Percentiles rank a stretch among this genome's conserved stretches.
Evolutionary conservation across 2,329 filamentous ascomycete species (phyloP).

Genomic region (Ophiostoma pallidulum): DNA sequence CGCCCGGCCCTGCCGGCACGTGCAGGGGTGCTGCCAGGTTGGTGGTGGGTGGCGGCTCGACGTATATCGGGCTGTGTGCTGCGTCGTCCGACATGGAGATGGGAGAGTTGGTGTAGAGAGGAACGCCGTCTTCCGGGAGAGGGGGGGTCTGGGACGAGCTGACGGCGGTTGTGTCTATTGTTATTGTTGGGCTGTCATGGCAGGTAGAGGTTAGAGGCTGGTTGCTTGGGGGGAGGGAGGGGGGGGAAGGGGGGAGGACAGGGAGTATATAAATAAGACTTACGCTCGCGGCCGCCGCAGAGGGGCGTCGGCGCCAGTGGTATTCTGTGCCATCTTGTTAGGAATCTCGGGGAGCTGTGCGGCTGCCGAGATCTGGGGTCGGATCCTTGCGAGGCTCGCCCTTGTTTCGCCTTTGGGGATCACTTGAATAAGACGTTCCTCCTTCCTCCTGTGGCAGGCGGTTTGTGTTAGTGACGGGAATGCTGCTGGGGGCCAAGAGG

Average conservation of each 20-base stretch:
- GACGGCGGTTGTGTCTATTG: slow-evolving; percentile 41
- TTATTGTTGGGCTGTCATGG: slow-evolving; percentile 40
- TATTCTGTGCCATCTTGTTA: slow-evolving; percentile 8
- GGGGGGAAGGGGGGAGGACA: background rate
- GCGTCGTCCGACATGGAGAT: slow-evolving; percentile 30
- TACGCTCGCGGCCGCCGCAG: slow-evolving; percentile 11
- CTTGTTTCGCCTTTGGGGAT: slow-evolving; percentile 7
- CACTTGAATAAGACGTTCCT: too few species aligned
- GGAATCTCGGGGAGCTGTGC: slow-evolving; percentile 1
- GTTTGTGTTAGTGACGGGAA: slow-evolving; percentile 1
- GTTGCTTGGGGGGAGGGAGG: background rate
- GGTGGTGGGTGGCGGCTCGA: background rate
- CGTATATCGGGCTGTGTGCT: slow-evolving; percentile 25
- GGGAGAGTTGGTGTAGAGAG: slow-evolving; percentile 24
- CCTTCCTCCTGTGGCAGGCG: background rate
- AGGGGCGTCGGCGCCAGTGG: slow-evolving; percentile 4
- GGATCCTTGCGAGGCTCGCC: too few species aligned
- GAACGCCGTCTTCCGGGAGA: slow-evolving; percentile 24
- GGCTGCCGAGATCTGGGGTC: slow-evolving; percentile 2
- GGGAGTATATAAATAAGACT: slow-evolving; percentile 5
- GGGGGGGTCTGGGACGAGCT: slow-evolving; percentile 21
- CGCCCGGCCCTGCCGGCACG: slow-evolving; percentile 20
- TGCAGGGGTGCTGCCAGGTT: slow-evolving; percentile 20
- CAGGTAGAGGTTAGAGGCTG: background rate
- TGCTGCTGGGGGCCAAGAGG: background rate